A percentile compares a stretch with the other conserved stretches of the same genome.
These are phyloP conservation scores for Erodium texanum DNA, from an alignment of 441 rosid species.

Conservation along the genomic window DNA sequence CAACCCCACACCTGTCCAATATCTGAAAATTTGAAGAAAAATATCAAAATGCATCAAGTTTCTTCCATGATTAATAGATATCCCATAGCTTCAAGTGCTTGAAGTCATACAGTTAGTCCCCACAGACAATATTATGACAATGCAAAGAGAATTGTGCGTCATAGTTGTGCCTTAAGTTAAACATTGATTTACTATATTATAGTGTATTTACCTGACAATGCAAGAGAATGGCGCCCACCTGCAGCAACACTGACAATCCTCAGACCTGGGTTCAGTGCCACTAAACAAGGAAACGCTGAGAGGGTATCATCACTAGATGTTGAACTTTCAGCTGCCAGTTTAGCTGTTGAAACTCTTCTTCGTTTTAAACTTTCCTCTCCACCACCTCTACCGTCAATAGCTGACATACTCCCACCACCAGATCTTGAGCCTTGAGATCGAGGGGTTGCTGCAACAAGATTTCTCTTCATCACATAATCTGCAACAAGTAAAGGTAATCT, in stretches of 20 bases:
- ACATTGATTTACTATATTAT: constrained; percentile 7
- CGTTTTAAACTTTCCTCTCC: constrained; percentile 67
- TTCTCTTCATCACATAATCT: constrained; percentile 9
- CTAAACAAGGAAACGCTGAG: constrained; percentile 83
- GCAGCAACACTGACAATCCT: constrained; percentile 74
- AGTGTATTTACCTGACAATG: constrained; percentile 61
- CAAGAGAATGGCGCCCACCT: constrained; percentile 94
- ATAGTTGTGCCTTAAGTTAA: constrained; percentile 11
- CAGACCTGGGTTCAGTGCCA: constrained; percentile 75
- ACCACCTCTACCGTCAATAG: constrained; percentile 31
- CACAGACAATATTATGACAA: constrained; percentile 28
- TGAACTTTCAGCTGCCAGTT: constrained; percentile 73
- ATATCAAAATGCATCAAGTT: constrained; percentile 32
- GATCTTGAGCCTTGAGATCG: constrained; percentile 52
- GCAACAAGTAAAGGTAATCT: constrained; percentile 15
- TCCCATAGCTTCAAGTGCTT: constrained; percentile 22
- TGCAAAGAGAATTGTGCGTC: constrained; percentile 21
- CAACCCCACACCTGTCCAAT: constrained; percentile 99
- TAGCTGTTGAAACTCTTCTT: constrained; percentile 53
- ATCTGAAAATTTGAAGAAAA: constrained; percentile 48
- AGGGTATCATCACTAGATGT: constrained; percentile 57
- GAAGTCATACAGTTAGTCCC: neutral
- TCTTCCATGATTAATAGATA: constrained; percentile 22
- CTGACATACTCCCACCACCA: constrained; percentile 38
- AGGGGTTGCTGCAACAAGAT: constrained; percentile 41